phyloP scores from a whole-genome alignment of 1,139 yeast species.

The Candida sojae region DNA sequence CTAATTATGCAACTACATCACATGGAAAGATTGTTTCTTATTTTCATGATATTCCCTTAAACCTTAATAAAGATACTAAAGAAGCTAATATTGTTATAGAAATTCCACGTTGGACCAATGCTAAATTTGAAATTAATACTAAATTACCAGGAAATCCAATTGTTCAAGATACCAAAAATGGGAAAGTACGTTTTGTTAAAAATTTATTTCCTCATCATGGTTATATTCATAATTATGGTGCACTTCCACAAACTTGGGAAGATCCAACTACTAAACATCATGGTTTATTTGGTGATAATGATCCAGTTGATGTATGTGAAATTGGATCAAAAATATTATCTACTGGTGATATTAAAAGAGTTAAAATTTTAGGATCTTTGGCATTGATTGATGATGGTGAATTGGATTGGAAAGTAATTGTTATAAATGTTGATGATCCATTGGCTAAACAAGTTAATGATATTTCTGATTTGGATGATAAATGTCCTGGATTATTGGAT shows the following conservation, averaged over 20 bases:
- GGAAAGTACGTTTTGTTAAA: slow-evolving; percentile 78
- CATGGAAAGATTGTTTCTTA: slow-evolving; percentile 67
- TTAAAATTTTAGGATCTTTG: slow-evolving; percentile 82
- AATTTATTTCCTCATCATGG: slow-evolving; percentile 92
- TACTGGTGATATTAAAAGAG: slow-evolving; percentile 79
- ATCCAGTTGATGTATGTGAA: slow-evolving; percentile 89
- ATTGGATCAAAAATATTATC: slow-evolving; percentile 72
- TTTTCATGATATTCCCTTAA: slow-evolving; percentile 77
- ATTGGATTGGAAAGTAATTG: slow-evolving; percentile 91
- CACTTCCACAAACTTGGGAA: slow-evolving; percentile 96
- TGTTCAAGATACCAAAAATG: slow-evolving; percentile 83
- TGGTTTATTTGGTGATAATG: slow-evolving; percentile 82
- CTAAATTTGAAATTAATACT: slow-evolving; percentile 81
- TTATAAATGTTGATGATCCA: slow-evolving; percentile 73
- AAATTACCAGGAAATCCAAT: slow-evolving; percentile 73
- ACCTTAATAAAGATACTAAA: slow-evolving; percentile 61
- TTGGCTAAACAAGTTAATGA: slow-evolving; percentile 71
- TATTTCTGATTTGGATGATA: slow-evolving; percentile 72
- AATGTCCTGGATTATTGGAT: slow-evolving; percentile 79
- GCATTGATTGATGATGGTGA: slow-evolving; percentile 92
- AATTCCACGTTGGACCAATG: slow-evolving; percentile 90
- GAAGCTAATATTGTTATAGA: slow-evolving; percentile 87
- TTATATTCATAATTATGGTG: slow-evolving; percentile 90
- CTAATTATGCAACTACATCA: slow-evolving; percentile 51
- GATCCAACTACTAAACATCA: slow-evolving; percentile 70